Evolutionary conservation across 768 basidiomycete species (phyloP).

Genomic region (Exidia glandulosa): DNA sequence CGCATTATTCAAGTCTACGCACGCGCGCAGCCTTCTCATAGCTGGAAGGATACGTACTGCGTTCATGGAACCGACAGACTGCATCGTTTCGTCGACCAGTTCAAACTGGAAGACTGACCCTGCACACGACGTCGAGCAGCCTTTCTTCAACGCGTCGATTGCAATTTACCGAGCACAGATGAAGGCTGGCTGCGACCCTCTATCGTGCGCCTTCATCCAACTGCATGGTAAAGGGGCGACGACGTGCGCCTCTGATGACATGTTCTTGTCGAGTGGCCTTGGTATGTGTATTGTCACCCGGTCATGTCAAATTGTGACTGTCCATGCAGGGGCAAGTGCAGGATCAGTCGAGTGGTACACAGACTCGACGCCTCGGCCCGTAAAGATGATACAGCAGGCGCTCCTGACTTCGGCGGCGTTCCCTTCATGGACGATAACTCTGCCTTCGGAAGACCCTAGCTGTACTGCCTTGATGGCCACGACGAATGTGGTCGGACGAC

Average conservation of each 20-base stretch:
- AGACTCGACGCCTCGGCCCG: background rate
- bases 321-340: background rate
- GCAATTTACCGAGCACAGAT: background rate
- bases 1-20: background rate
- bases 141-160: background rate
- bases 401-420: background rate
- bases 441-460: background rate
- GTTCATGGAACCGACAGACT: background rate
- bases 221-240: background rate
- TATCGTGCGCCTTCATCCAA: background rate
- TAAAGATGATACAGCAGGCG: background rate
- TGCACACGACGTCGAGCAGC: background rate
- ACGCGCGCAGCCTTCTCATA: background rate
- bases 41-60: background rate
- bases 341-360: background rate
- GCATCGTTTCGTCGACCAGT: background rate
- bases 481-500: background rate
- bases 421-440: background rate
- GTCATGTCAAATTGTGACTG: background rate
- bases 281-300: background rate
- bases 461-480: background rate
- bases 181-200: background rate
- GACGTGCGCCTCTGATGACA: background rate
- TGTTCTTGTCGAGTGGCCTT: background rate
- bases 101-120: background rate